Conservation (phyloP, 139 green algal genomes). For the Chlorella sp. region DNA sequence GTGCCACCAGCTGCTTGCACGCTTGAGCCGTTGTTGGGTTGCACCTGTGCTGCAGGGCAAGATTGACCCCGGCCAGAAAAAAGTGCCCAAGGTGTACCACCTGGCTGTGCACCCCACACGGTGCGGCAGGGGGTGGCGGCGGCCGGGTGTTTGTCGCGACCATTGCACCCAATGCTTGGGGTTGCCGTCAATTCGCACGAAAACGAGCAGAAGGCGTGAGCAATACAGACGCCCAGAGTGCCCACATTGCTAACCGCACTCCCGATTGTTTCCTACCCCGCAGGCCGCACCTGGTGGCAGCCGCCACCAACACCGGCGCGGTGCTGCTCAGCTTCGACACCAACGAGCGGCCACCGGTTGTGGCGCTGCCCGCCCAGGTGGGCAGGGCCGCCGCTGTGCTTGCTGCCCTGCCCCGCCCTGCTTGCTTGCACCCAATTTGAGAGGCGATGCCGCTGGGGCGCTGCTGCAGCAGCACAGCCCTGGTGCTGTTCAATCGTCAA, state of each 20-base stretch:
- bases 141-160: too few species aligned
- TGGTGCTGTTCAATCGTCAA: too few species aligned
- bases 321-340: constrained; percentile 53
- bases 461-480: too few species aligned
- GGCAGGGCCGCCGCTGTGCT: too few species aligned
- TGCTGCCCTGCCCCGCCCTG: not conserved
- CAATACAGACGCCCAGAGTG: not conserved
- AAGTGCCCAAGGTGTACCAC: constrained; percentile 66
- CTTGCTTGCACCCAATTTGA: too few species aligned
- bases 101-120: constrained; percentile 56
- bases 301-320: constrained; percentile 56
- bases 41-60: not conserved
- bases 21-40: too few species aligned
- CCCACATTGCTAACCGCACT: not conserved
- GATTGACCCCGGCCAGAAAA: constrained; percentile 57
- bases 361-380: constrained; percentile 41
- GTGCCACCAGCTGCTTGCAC: too few species aligned
- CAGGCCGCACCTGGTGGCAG: constrained; percentile 55
- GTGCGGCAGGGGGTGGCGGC: not conserved
- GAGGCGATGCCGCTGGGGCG: too few species aligned
- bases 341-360: constrained; percentile 36
- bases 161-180: too few species aligned
- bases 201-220: not conserved
- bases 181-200: too few species aligned
- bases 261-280: not conserved